Base-by-base conservation (phyloP, 345 rosid species). In the Eucalyptus camaldulensis region DNA sequence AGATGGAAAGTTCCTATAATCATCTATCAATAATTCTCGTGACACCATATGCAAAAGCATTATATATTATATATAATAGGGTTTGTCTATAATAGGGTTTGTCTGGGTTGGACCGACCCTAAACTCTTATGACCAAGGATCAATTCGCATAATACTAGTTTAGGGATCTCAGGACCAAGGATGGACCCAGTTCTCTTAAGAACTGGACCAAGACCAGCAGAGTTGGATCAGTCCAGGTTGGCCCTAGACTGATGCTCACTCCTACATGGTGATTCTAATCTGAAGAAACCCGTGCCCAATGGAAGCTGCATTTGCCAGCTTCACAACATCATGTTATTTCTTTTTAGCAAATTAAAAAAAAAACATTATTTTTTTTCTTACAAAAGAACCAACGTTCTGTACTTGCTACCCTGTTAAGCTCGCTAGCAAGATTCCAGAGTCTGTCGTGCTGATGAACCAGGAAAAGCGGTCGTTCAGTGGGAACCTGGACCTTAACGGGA, bases 401-500 rank as follows among this genome's bases (percentile, higher is more conserved):
- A 60, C 31, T 14, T 65, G 76, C 16, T n/a, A 14, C 31, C 33
- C 37, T 4, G 19, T 65, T 29, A 65, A 65, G 43, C 92, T 97
- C n/a, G 91, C 94, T 0, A 97, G 99, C 31, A 88, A 95, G 91
- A 92, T 96, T 45, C 97, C 97, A 6, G 93, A 94, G 83, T 91
- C 91, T 4, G 86, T 19, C 9, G 91, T 95, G 86, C 91, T 86
- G 47, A 50, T 24, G 67, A 93, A 94, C 83, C 97, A 94, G 88
- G 93, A 94, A 58, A 25, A 90, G 2, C 89, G 72, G 49, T 93
- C 92, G 16, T 96, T 94, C 60, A n/a, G 90, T 12, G 98, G 98
- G 9, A 98, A 96, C 89, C 92, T 94, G 80, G 92, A 90, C 91
- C 93, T 98, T 1, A 96, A 96, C 83, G 96, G 97, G 19, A 89